Evolutionary conservation across 2,329 filamentous ascomycete genomes (phyloP).

Genomic region (Tolypocladium guangdongense): DNA sequence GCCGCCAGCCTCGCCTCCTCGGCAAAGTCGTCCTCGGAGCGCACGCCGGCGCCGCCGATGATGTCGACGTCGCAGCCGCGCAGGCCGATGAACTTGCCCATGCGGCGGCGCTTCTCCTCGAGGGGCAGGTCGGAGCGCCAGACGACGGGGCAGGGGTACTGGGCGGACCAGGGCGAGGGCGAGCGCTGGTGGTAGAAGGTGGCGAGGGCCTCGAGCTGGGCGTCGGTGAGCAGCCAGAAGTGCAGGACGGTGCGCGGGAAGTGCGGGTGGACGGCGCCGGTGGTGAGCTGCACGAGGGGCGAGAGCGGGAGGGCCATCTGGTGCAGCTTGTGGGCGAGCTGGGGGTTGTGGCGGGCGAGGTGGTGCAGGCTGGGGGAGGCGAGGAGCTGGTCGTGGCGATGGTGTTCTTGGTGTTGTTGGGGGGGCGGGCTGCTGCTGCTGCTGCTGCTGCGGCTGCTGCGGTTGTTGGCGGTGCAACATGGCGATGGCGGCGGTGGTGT

Average conservation of each 20-base stretch:
- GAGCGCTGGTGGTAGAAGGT: slow-evolving; percentile 63
- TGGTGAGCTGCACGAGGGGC: slow-evolving; percentile 53
- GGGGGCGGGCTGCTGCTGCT: not conserved
- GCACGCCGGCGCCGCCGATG: slow-evolving; percentile 13
- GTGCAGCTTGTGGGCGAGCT: slow-evolving; percentile 48
- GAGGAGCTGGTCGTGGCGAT: slow-evolving; percentile 21
- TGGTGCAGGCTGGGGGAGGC: slow-evolving; percentile 16
- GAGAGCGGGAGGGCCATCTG: slow-evolving; percentile 56
- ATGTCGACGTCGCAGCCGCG: slow-evolving; percentile 34
- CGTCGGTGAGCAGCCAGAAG: slow-evolving; percentile 64
- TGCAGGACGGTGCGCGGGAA: slow-evolving; percentile 58
- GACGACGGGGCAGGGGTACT: slow-evolving; percentile 58
- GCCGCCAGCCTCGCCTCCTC: slow-evolving; percentile 29
- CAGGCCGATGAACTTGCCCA: slow-evolving; percentile 65
- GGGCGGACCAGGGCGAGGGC: slow-evolving; percentile 38
- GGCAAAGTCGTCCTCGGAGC: slow-evolving; percentile 36
- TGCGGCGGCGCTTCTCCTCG: slow-evolving; percentile 60
- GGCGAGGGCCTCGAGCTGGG: slow-evolving; percentile 58
- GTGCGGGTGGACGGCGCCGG: slow-evolving; percentile 49
- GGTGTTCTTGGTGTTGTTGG: not conserved
- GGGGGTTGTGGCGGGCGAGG: slow-evolving; percentile 27
- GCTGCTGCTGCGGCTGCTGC: slow-evolving; percentile 1
- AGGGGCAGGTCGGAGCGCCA: slow-evolving; percentile 45
- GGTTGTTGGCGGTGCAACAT: slow-evolving; percentile 3
- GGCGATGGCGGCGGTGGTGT: not conserved